A percentile compares a stretch with the other conserved stretches of the same genome.
These are phyloP conservation scores for Apostasia ramifera DNA, from an alignment of 106 monocot genomes.

Conservation along the genomic window DNA sequence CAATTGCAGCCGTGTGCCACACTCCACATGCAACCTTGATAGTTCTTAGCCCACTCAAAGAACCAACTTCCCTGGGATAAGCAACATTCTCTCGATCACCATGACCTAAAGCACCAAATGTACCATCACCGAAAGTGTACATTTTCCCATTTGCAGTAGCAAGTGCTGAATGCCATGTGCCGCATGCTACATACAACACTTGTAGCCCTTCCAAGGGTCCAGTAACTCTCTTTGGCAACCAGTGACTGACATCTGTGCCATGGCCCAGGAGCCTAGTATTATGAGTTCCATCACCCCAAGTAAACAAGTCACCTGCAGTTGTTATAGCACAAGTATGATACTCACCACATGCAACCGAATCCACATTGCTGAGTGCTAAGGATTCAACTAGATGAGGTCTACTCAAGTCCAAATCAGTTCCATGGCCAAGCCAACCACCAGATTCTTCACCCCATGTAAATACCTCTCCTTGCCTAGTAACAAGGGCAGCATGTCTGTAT, in stretches of 20 bases:
- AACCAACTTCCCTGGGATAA: constrained; percentile 39
- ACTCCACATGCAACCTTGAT: constrained; percentile 51
- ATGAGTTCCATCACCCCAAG: constrained; percentile 57
- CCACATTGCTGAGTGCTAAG: constrained; percentile 28
- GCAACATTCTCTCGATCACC: constrained; percentile 39
- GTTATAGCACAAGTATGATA: constrained; percentile 62
- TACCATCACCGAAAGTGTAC: constrained; percentile 55
- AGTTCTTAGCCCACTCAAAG: constrained; percentile 37
- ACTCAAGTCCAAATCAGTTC: constrained; percentile 25
- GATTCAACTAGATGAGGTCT: constrained; percentile 47
- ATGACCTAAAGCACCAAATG: constrained; percentile 57
- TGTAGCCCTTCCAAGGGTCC: constrained; percentile 51
- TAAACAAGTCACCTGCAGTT: constrained; percentile 48
- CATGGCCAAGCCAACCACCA: constrained; percentile 66
- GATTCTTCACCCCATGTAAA: constrained; percentile 75
- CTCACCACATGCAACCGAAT: constrained; percentile 57
- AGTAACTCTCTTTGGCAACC: constrained; percentile 64
- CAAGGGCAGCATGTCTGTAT: constrained; percentile 54
- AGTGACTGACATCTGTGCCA: constrained; percentile 32
- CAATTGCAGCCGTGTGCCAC: constrained; percentile 59
- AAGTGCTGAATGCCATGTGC: constrained; percentile 55
- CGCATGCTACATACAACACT: constrained; percentile 45
- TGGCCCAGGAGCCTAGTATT: constrained; percentile 53
- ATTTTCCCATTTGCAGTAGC: constrained; percentile 38
- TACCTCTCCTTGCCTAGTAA: constrained; percentile 68